A percentile compares a stretch with the other conserved stretches of the same genome.
Evolutionary conservation across 345 rosid species (phyloP).

Genomic region (Lepidium sativum): DNA sequence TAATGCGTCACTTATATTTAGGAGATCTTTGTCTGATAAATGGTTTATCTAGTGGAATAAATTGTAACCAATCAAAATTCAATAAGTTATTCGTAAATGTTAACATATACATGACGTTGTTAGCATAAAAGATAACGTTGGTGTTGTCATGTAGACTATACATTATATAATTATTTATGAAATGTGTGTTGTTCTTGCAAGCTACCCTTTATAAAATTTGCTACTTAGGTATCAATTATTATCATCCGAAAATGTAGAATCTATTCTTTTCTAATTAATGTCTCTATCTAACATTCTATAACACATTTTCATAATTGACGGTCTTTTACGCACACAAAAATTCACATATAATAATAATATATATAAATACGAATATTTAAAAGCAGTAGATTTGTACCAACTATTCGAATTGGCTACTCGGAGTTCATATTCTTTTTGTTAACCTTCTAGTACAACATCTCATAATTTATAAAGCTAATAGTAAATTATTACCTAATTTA

Average conservation of each 20-base stretch:
- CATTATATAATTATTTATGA: no score
- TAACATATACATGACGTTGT: no score
- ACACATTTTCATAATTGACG: conserved; percentile 4
- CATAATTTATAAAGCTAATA: neutral
- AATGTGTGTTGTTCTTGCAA: no score
- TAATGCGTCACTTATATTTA: no score
- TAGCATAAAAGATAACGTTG: no score
- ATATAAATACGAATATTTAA: neutral
- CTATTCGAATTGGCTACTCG: conserved; percentile 24
- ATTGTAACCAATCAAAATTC: no score
- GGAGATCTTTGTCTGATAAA: no score
- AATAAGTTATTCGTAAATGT: no score
- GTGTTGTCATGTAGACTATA: no score
- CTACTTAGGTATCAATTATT: neutral
- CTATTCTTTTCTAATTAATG: neutral
- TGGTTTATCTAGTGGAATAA: no score
- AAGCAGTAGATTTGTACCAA: conserved; percentile 13
- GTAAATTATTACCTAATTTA: no score
- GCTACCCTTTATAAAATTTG: neutral
- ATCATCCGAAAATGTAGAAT: neutral
- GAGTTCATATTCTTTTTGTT: conserved; percentile 24
- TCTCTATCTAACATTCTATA: neutral
- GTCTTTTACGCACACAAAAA: neutral
- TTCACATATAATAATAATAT: neutral
- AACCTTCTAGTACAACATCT: conserved; percentile 8